Base-by-base conservation (phyloP, 2,329 filamentous ascomycete species). In the Colletotrichum shisoi region DNA sequence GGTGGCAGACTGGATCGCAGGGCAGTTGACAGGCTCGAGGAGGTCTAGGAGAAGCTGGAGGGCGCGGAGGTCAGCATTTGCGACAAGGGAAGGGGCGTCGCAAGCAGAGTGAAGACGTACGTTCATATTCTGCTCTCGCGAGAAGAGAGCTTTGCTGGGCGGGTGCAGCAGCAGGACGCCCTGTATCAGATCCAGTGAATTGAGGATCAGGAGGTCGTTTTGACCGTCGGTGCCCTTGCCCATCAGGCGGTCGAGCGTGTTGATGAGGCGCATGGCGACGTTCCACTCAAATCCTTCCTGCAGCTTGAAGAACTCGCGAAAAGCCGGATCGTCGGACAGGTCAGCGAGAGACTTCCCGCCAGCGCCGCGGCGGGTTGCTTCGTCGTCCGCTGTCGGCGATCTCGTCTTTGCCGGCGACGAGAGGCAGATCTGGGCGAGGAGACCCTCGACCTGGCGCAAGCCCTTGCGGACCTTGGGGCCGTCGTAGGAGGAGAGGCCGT, bases 231-330 rank as follows among this genome's bases (percentile, higher is more conserved):
- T 89, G 59, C 89, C 89, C 81, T 93, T 93, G 51, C 92, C 93
- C 74, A 97, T 85, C 56, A 97, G 85, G 65, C 92, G 86, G 77
- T 97, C 93, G 49, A 98, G 87, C 63, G 92, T 96, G 60, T 89
- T 88, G 69, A 97, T 89, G 68, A 98, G 84, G 68, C 93, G 89
- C 79, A 93, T 89, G 15, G 93, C 90, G 62, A 98, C 92, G 80
- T 99, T 99, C 91, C 93, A 98, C 81, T 98, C 93, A 76, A 99
- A 99, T 3, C 94, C 92, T 75, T 98, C 94, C 78, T 99, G 95
- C 71, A 98, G 78, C 77, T 96, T 93, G 83, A 97, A 97, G 82
- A 98, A 98, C 79, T 97, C 93, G 71, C 92, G 85, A 76, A 97
- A 98, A 21, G 94, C 94, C 21, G 91, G 92, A 78, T 98, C 95